Evolutionary conservation across 2,329 filamentous ascomycete genomes (phyloP), one percentile per base, ranked within the genome.

Genomic region (Colletotrichum horii): DNA sequence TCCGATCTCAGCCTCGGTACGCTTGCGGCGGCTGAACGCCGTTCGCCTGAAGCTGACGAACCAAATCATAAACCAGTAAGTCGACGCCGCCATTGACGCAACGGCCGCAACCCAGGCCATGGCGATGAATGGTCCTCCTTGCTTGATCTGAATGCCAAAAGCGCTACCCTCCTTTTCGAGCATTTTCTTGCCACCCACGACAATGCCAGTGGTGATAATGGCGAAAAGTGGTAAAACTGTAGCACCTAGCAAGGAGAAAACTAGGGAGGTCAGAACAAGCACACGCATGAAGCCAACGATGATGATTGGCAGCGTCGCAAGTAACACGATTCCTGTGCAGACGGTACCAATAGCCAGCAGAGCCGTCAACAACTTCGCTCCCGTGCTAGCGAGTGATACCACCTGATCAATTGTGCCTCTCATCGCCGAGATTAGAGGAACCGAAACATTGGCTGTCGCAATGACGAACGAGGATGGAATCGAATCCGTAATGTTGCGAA

Each of bases 31-130:
- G 66, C 75, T 78, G 30, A 79, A 78, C 2, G 79, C 71, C 5
- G 76, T 79, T 19, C 72, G 32, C 12, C 79, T 73, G 43, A 79
- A 78, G 68, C 78, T 77, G 9, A 81, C 79, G 16, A 80, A 80
- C 79, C 79, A 81, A 3, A 81, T 69, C 26, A 64, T 48, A 58
- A 79, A 78, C 79, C 79, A 81, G 36, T 78, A 80, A 9, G 26
- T 19, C 1, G 67, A 73, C 4, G 76, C 73, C 1, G 74, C 30
- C 61, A 65, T 32, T 0, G 76, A 61, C 6, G 79, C 67, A 2
- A 76, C 78, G 12, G 78, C 75, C 0, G 77, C 72, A 8, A 77
- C 75, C 79, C 79, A 80, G 6, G 73, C 32, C 65, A 80, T 76
- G 22, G 75, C 78, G 2, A 81, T 43, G 38, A 78, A 79, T 2